A percentile compares a stretch with the other conserved stretches of the same genome.
phyloP scores from a whole-genome alignment of 176 grass and related monocot species.

The Hyparrhenia diplandra region DNA sequence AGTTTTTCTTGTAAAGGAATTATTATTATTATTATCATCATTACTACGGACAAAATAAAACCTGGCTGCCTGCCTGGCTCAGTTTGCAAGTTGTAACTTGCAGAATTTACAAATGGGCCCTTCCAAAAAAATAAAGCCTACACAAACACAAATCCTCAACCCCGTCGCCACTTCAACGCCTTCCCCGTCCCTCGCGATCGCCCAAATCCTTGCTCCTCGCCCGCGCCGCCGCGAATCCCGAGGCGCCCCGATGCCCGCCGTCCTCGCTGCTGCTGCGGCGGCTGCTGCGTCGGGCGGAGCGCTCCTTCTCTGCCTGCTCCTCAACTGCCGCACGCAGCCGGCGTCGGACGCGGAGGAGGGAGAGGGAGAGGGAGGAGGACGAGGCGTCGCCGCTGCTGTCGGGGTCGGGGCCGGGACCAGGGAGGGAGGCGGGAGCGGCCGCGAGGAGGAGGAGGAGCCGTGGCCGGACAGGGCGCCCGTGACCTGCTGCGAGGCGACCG shows the following conservation, averaged over 20 bases:
- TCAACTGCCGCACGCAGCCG: slow-evolving; percentile 26
- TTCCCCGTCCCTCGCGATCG: slow-evolving; percentile 29
- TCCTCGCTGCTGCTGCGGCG: slow-evolving; percentile 33
- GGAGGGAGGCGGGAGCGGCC: neutral
- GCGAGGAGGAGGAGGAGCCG: slow-evolving; percentile 16
- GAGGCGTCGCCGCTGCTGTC: slow-evolving; percentile 16
- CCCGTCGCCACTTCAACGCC: slow-evolving; percentile 37
- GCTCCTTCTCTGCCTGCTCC: slow-evolving; percentile 26
- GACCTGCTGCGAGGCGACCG: slow-evolving; percentile 46
- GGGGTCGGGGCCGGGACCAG: neutral
- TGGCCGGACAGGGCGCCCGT: slow-evolving; percentile 44
- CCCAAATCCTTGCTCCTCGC: slow-evolving; percentile 23
- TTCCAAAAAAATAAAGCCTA: neutral
- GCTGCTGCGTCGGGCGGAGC: slow-evolving; percentile 36
- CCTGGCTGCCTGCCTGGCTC: slow-evolving; percentile 6
- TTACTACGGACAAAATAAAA: neutral
- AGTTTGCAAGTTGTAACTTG: slow-evolving; percentile 26
- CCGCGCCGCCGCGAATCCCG: slow-evolving; percentile 8
- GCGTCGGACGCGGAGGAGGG: neutral
- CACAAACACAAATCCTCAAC: slow-evolving; percentile 19
- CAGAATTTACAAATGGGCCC: slow-evolving; percentile 39
- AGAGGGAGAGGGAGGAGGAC: neutral
- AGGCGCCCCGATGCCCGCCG: slow-evolving; percentile 30
- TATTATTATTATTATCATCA: neutral
- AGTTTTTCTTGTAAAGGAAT: neutral